Percentiles rank a stretch among this genome's conserved stretches.
phyloP scores from a whole-genome alignment of 768 basidiomycete species.

The Mycena vitilis region DNA sequence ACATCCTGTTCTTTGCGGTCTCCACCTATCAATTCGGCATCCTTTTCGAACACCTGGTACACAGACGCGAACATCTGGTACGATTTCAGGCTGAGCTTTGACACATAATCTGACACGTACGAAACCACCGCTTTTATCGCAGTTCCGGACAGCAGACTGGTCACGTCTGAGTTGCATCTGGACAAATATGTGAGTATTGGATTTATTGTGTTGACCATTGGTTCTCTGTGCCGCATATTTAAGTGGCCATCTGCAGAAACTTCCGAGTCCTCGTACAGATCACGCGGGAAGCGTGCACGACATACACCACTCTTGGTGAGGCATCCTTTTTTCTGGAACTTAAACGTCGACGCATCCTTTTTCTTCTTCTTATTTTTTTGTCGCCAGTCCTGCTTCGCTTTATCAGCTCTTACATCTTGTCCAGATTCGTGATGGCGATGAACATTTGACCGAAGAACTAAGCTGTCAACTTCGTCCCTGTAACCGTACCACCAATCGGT shows the following conservation, averaged over 20 bases:
- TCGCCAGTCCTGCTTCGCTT: neutral
- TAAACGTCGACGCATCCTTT: no score
- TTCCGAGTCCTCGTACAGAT: neutral
- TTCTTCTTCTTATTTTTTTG: no score
- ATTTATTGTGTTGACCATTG: neutral
- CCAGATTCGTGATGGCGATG: slow-evolving; percentile 29
- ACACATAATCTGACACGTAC: slow-evolving; percentile 9
- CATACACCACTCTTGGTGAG: neutral
- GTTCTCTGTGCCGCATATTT: neutral
- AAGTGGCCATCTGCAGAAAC: neutral
- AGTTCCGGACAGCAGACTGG: slow-evolving; percentile 11
- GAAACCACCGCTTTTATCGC: slow-evolving; percentile 5
- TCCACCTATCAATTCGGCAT: no score
- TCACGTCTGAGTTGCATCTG: neutral
- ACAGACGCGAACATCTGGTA: slow-evolving; percentile 13
- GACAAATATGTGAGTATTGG: neutral
- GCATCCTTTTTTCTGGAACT: neutral
- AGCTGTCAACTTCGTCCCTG: slow-evolving; percentile 31
- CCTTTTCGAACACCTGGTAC: neutral
- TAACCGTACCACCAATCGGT: slow-evolving; percentile 34
- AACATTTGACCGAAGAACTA: slow-evolving; percentile 34
- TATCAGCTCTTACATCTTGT: neutral
- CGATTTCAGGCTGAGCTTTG: neutral
- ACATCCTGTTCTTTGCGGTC: no score
- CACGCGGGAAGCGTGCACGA: slow-evolving; percentile 2